Conservation (phyloP, 257 asterid species). For the Solanum chiquidenum region DNA sequence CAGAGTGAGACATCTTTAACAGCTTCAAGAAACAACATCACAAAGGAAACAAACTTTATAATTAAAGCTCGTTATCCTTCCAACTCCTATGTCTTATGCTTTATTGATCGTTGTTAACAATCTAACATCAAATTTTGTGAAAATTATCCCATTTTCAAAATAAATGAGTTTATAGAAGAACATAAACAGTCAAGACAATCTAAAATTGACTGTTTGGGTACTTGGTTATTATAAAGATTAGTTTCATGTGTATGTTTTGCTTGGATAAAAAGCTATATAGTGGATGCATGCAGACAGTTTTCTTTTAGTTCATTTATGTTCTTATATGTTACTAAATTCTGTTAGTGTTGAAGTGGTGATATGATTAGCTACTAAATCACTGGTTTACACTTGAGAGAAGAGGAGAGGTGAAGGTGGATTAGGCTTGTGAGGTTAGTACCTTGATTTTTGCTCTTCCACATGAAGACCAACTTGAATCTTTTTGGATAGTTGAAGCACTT, state of each 20-base stretch:
- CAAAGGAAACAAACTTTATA: background rate
- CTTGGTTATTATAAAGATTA: background rate
- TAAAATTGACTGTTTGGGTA: background rate
- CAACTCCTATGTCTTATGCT: background rate
- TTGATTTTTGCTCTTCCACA: slow-evolving; percentile 59
- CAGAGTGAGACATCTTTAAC: background rate
- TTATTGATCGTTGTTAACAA: background rate
- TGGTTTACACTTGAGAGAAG: background rate
- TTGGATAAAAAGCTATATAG: background rate
- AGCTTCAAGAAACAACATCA: background rate
- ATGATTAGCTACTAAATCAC: background rate
- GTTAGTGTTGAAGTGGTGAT: background rate
- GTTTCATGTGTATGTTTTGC: background rate
- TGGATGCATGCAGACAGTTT: background rate
- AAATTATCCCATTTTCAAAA: background rate
- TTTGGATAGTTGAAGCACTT: slow-evolving; percentile 71
- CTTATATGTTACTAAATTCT: background rate
- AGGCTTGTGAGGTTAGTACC: slow-evolving; percentile 22
- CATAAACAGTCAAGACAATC: background rate
- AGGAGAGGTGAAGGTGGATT: background rate
- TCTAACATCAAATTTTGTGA: background rate
- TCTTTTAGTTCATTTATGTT: background rate
- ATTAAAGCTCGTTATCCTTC: background rate
- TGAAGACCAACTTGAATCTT: slow-evolving; percentile 57
- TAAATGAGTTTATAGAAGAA: background rate